phyloP scores from a whole-genome alignment of 768 basidiomycete species.

The Naganishia antarctica region DNA sequence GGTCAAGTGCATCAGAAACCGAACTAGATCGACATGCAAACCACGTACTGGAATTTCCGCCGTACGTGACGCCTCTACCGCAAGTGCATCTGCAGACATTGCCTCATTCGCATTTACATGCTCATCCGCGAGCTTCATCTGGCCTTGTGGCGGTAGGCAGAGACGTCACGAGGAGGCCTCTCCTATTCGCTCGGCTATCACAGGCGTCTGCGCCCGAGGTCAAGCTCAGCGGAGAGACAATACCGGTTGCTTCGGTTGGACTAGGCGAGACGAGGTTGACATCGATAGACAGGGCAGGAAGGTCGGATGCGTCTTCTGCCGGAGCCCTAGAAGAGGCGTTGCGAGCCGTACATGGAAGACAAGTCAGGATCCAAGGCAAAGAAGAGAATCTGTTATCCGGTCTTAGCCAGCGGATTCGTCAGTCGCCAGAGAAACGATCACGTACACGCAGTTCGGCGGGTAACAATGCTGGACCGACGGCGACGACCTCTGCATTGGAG shows the following conservation, averaged over 20 bases:
- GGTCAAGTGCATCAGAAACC: background rate
- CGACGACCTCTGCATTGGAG: constrained; percentile 7
- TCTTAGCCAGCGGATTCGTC: background rate
- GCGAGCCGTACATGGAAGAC: background rate
- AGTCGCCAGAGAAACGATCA: constrained; percentile 10
- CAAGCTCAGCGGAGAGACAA: constrained; percentile 5
- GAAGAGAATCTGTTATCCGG: constrained; percentile 4
- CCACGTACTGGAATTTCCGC: background rate
- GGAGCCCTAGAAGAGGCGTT: background rate
- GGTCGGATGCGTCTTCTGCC: background rate
- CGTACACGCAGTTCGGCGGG: constrained; percentile 3
- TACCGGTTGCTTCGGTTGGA: constrained; percentile 13
- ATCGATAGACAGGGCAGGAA: background rate
- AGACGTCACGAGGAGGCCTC: background rate
- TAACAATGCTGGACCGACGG: background rate
- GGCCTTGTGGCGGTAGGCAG: constrained; percentile 4
- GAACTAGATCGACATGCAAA: background rate
- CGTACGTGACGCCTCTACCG: constrained; percentile 12
- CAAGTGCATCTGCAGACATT: constrained; percentile 14
- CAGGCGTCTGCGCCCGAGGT: background rate
- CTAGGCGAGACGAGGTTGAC: background rate
- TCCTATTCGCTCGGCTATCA: background rate
- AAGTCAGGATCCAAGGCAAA: constrained; percentile 6
- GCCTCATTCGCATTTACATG: constrained; percentile 9
- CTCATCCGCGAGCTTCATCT: constrained; percentile 4